Percentiles rank a stretch among this genome's conserved stretches.
Conservation (phyloP, 768 basidiomycete species). For the Glaciozyma antarctica region DNA sequence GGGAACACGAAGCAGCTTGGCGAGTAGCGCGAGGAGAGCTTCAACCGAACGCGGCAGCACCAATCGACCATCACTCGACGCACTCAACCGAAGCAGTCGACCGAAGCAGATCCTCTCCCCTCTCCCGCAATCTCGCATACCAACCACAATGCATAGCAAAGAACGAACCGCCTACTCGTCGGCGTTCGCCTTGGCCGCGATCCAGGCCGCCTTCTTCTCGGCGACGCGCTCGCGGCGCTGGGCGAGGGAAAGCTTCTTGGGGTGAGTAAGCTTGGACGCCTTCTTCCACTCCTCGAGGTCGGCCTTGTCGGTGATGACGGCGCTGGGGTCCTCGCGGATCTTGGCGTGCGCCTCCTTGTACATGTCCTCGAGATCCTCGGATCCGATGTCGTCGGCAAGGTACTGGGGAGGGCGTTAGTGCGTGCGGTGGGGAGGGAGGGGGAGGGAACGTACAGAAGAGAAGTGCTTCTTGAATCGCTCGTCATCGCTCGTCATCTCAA, state of each 20-base stretch:
- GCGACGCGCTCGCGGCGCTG: conserved; percentile 73
- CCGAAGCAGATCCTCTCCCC: not conserved
- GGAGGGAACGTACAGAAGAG: conserved; percentile 21
- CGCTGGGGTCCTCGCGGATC: conserved; percentile 84
- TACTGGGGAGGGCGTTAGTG: conserved; percentile 47
- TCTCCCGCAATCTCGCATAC: not conserved
- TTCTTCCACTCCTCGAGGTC: conserved; percentile 64
- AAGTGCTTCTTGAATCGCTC: conserved; percentile 56
- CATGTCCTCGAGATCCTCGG: conserved; percentile 94
- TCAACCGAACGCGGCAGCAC: no score
- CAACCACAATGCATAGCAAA: not conserved
- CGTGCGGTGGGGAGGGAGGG: not conserved
- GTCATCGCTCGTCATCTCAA: conserved; percentile 99
- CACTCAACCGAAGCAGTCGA: no score
- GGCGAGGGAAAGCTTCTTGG: conserved; percentile 58
- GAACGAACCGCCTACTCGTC: not conserved
- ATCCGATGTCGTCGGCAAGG: conserved; percentile 88
- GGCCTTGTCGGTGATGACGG: conserved; percentile 76
- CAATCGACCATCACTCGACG: no score
- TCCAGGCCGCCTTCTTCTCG: conserved; percentile 50
- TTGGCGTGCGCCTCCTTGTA: conserved; percentile 73
- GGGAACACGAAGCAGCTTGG: no score
- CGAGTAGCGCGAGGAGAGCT: no score
- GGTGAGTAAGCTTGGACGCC: conserved; percentile 64
- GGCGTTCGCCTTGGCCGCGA: conserved; percentile 1